Conservation (phyloP, 495 filamentous ascomycete species). For the Hypoxylon subgilvum region DNA sequence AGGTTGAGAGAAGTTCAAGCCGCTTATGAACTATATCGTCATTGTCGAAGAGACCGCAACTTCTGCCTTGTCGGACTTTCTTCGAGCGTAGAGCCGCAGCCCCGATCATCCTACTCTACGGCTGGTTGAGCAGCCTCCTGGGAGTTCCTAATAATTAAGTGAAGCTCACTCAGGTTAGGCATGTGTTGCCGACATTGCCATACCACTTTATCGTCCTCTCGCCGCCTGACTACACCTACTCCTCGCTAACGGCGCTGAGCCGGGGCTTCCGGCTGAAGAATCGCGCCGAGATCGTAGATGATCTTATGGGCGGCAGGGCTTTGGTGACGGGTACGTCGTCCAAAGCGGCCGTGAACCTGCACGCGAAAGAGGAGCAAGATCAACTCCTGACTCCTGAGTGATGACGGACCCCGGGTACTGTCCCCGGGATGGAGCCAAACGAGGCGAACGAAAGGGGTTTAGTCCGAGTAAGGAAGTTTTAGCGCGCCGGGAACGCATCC, state of each 20-base stretch:
- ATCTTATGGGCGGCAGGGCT: slow-evolving; percentile 66
- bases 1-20: slow-evolving; percentile 63
- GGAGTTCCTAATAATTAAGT: slow-evolving; percentile 63
- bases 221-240: slow-evolving; percentile 68
- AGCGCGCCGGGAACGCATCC: slow-evolving; percentile 53
- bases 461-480: slow-evolving; percentile 45
- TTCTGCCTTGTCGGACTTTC: slow-evolving; percentile 71
- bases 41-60: slow-evolving; percentile 52
- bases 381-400: slow-evolving; percentile 36
- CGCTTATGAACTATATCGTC: slow-evolving; percentile 65
- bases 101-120: slow-evolving; percentile 61
- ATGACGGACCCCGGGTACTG: background rate
- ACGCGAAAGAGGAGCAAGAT: slow-evolving; percentile 69
- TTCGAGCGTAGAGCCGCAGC: slow-evolving; percentile 64
- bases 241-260: slow-evolving; percentile 57
- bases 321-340: slow-evolving; percentile 64
- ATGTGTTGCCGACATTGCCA: slow-evolving; percentile 60
- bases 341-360: too few relatives aligned
- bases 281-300: slow-evolving; percentile 57
- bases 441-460: slow-evolving; percentile 45
- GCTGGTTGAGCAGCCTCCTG: slow-evolving; percentile 57
- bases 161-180: slow-evolving; percentile 54
- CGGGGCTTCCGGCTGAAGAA: slow-evolving; percentile 53
- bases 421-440: slow-evolving; percentile 21
- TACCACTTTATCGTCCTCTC: slow-evolving; percentile 73